Base-by-base conservation (phyloP, 2,329 filamentous ascomycete species). In the Sordariomycetes sp. region DNA sequence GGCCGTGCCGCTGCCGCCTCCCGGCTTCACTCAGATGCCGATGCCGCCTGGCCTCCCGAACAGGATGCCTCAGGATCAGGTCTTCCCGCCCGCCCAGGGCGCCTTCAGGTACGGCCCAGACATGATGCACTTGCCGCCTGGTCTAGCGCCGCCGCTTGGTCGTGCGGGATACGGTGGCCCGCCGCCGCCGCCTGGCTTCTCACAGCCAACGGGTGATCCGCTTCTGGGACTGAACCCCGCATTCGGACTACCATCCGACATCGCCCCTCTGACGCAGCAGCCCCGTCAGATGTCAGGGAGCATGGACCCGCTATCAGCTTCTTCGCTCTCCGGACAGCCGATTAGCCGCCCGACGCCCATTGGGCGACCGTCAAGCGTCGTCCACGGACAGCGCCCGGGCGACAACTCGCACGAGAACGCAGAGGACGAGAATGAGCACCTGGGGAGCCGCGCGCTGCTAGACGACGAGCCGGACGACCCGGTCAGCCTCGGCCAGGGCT, bases 391-490 rank as follows among this genome's bases (percentile, higher is more conserved):
- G 52, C 74, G 74, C 55, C 65, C 65, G 54, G 77, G 79, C 28
- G 73, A 76, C 32, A 52, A 22, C 46, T 14, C 46, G 3, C 55
- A 53, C 46, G 46, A 40, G 14, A 50, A 10, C 25, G 85, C 87
- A 59, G 75, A 90, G 22, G 90, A 93, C 58, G 83, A 89, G 58
- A 87, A 85, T 61, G 82, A 87, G 61, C 91, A 94, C 65, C 79
- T 99, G 28, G 94, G 94, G 14, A 97, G 93, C 71, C 92, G 90
- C 65, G 94, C 92, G 14, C 77, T 99, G 14, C 77, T 97, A 53
- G 87, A 87, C 61, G 91, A 95, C 67, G 89, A 77, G 72, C 59
- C 59, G 16, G 60, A 61, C 37, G 60, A 61, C 18, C 59, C 59
- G 12, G 40, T 58, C 53, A 16, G n/a, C 40, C 14, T 54, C 37